Evolutionary conservation across 768 basidiomycete genomes (phyloP).

Genomic region (Amanita polypyramis): DNA sequence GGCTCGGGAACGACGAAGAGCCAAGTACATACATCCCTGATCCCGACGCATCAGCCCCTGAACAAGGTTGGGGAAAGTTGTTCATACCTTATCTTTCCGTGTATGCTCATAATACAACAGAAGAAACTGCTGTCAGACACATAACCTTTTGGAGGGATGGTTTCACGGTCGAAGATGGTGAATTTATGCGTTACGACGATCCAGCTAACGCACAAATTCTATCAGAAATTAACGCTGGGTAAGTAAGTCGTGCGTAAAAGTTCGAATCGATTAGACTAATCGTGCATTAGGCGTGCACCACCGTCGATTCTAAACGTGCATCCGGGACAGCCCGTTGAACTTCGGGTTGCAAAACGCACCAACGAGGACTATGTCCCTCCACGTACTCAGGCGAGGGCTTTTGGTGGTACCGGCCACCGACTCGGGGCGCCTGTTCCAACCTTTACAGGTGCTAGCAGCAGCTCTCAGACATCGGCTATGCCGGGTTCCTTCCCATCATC

Average conservation of each 20-base stretch:
- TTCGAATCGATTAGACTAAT: neutral
- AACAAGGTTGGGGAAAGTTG: constrained; percentile 15
- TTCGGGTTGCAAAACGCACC: constrained; percentile 63
- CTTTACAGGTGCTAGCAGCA: constrained; percentile 8
- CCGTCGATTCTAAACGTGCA: constrained; percentile 63
- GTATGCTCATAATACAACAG: constrained; percentile 14
- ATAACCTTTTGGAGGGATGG: constrained; percentile 93
- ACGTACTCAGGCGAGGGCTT: constrained; percentile 39
- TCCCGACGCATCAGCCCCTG: constrained; percentile 32
- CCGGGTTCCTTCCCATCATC: constrained; percentile 50
- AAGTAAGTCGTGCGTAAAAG: constrained; percentile 11
- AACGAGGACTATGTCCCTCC: constrained; percentile 58
- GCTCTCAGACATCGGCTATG: constrained; percentile 22
- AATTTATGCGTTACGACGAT: constrained; percentile 75
- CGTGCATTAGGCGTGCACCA: constrained; percentile 55
- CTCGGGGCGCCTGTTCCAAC: constrained; percentile 71
- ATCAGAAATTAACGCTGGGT: constrained; percentile 74
- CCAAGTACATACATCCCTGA: constrained; percentile 72
- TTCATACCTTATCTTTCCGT: neutral
- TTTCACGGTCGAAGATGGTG: constrained; percentile 85
- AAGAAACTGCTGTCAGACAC: constrained; percentile 54
- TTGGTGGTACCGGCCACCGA: constrained; percentile 68
- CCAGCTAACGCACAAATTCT: constrained; percentile 62
- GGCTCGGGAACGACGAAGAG: constrained; percentile 84
- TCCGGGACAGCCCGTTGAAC: constrained; percentile 73